A percentile compares a stretch with the other conserved stretches of the same genome.
Conservation (phyloP, 208 protist species). For the Acanthamoeba lugdunensis region DNA sequence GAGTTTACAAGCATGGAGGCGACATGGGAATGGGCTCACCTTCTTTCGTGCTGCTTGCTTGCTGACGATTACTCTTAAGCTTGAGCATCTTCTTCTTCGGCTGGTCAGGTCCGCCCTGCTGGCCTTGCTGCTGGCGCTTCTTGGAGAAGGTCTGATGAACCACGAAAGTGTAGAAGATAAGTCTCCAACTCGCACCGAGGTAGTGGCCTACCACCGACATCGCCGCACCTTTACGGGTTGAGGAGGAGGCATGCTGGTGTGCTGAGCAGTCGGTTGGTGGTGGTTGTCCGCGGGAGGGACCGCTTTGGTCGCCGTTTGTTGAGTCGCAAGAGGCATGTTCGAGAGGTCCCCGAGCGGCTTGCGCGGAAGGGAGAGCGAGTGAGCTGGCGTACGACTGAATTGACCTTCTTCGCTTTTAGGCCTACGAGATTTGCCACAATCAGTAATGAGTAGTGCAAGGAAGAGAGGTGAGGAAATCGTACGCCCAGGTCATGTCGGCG, state of each 20-base stretch:
- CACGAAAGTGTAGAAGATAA: not conserved
- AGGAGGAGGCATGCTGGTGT: constrained; percentile 3
- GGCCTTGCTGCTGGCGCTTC: not conserved
- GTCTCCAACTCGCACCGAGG: not conserved
- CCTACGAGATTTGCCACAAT: not conserved
- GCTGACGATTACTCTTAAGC: constrained; percentile 2
- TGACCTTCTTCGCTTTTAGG: constrained; percentile 31
- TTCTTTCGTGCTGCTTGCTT: constrained; percentile 6
- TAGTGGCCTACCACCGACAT: not conserved
- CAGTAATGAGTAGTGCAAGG: not conserved
- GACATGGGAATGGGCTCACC: not conserved
- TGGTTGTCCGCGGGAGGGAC: not conserved
- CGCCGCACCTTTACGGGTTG: not conserved
- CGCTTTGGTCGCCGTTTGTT: not conserved
- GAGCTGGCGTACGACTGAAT: not conserved
- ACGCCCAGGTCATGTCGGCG: constrained; percentile 46
- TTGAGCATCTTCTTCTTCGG: constrained; percentile 66
- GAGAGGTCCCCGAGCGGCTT: constrained; percentile 58
- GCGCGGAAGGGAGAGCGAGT: constrained; percentile 9
- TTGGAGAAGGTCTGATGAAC: constrained; percentile 35
- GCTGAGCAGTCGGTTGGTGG: not conserved
- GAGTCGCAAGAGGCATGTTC: not conserved
- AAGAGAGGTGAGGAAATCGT: not conserved
- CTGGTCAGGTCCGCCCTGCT: not conserved
- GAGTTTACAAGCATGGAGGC: not conserved